These are phyloP conservation scores for Pulveroboletus sp. DNA, from an alignment of 768 basidiomycete genomes.

Conservation along the genomic window DNA sequence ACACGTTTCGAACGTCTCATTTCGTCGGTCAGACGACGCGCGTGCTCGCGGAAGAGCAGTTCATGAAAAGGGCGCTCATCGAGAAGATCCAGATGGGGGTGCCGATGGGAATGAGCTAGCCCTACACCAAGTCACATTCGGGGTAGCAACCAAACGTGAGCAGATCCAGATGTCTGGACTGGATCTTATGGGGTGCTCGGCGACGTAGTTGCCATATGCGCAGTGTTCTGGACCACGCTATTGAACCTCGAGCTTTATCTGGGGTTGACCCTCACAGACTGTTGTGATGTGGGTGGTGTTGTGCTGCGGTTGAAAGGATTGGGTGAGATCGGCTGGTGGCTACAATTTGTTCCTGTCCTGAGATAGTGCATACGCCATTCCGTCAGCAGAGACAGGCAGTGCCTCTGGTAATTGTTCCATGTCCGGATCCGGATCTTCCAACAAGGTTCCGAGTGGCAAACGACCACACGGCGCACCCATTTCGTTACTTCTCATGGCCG, in stretches of 20 bases:
- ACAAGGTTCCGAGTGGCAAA: slow-evolving; percentile 26
- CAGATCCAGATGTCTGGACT: slow-evolving; percentile 23
- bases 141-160: slow-evolving; percentile 23
- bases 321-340: slow-evolving; percentile 26
- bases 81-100: slow-evolving; percentile 78
- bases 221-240: slow-evolving; percentile 29
- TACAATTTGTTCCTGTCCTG: slow-evolving; percentile 31
- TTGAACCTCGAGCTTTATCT: slow-evolving; percentile 18
- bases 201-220: slow-evolving; percentile 35
- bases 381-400: slow-evolving; percentile 25
- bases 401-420: slow-evolving; percentile 27
- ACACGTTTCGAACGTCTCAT: slow-evolving; percentile 14
- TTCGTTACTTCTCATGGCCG: slow-evolving; percentile 15
- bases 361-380: slow-evolving; percentile 10
- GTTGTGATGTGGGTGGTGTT: slow-evolving; percentile 1
- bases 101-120: slow-evolving; percentile 43
- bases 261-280: slow-evolving; percentile 19
- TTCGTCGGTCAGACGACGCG: slow-evolving; percentile 60
- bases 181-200: slow-evolving; percentile 32
- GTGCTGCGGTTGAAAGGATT: slow-evolving; percentile 20
- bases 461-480: slow-evolving; percentile 23
- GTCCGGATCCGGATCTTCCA: slow-evolving; percentile 31
- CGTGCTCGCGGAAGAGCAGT: slow-evolving; percentile 90
- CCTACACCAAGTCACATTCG: slow-evolving; percentile 39
- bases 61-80: slow-evolving; percentile 91